phyloP scores from a whole-genome alignment of 73 alveolate genomes.

The Paramecium caudatum region DNA sequence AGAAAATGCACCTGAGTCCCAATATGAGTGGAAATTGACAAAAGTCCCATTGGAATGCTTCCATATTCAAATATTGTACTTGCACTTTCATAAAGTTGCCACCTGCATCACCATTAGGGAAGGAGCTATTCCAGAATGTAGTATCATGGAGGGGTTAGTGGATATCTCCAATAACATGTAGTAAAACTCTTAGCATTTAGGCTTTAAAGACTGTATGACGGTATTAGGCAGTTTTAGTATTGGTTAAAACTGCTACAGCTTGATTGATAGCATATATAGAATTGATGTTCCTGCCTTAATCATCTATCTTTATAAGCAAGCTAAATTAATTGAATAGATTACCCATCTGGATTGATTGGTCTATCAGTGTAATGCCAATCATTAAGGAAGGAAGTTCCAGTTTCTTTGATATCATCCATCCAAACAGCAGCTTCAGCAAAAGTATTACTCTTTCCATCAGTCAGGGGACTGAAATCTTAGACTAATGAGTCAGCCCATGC shows the following conservation, averaged over 20 bases:
- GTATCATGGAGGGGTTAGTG: slow-evolving; percentile 90
- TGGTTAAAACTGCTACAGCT: slow-evolving; percentile 1
- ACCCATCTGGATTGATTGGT: slow-evolving; percentile 75
- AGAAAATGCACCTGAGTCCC: slow-evolving; percentile 70
- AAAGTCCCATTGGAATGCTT: slow-evolving; percentile 18
- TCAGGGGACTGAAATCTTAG: slow-evolving; percentile 31
- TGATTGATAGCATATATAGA: slow-evolving; percentile 12
- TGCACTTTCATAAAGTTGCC: slow-evolving; percentile 80
- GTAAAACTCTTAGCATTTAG: slow-evolving; percentile 79
- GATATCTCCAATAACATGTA: slow-evolving; percentile 88
- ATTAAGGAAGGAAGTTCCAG: slow-evolving; percentile 74
- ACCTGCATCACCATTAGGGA: slow-evolving; percentile 87
- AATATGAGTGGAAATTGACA: slow-evolving; percentile 72
- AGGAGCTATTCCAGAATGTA: slow-evolving; percentile 72
- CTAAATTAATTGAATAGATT: not conserved
- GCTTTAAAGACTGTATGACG: slow-evolving; percentile 73
- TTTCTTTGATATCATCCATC: slow-evolving; percentile 84
- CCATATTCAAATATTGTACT: slow-evolving; percentile 6
- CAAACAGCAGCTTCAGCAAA: slow-evolving; percentile 84
- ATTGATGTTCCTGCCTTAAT: not conserved
- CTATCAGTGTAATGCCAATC: slow-evolving; percentile 82
- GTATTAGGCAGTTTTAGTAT: not conserved
- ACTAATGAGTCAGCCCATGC: not conserved
- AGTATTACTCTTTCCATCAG: slow-evolving; percentile 76
- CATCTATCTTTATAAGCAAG: not conserved